Conservation (phyloP, 1,284 basidiomycete genomes). For the Anthracocystis walkeri region DNA sequence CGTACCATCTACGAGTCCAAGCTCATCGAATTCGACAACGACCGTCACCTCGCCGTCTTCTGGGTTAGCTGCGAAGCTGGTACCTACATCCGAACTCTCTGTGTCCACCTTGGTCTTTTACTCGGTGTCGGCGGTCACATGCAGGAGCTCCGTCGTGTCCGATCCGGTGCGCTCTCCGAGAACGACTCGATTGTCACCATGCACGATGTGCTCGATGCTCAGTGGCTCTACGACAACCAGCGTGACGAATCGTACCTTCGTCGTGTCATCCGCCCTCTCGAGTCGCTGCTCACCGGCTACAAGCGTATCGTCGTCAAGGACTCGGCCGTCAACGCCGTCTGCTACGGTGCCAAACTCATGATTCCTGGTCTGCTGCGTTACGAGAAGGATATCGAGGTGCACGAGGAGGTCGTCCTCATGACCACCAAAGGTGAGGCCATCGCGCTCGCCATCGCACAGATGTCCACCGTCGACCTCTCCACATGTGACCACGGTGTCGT, state of each 20-base stretch:
- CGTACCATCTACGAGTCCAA: conserved; percentile 98
- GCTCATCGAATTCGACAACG: conserved; percentile 96
- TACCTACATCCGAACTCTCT: conserved; percentile 97
- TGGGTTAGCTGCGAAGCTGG: conserved; percentile 99
- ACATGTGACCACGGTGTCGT: conserved; percentile 99
- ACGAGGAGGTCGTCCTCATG: conserved; percentile 99
- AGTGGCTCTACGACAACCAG: conserved; percentile 99
- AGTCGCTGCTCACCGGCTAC: conserved; percentile 93
- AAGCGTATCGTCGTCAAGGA: conserved; percentile 99
- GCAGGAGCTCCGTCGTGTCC: conserved; percentile 96
- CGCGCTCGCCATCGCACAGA: conserved; percentile 81
- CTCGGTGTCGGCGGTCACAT: conserved; percentile 98
- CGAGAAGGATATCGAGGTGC: conserved; percentile 91
- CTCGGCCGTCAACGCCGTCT: conserved; percentile 98
- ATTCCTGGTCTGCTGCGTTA: conserved; percentile 97
- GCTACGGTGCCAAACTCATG: conserved; percentile 99
- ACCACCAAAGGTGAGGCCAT: conserved; percentile 99
- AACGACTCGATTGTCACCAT: conserved; percentile 99
- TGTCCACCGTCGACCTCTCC: conserved; percentile 97
- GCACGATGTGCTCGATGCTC: conserved; percentile 99
- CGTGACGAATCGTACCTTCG: conserved; percentile 97
- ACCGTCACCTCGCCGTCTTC: conserved; percentile 95
- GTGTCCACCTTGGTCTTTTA: conserved; percentile 94
- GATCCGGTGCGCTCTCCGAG: conserved; percentile 95
- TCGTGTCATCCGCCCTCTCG: conserved; percentile 91